Evolutionary conservation across 257 asterid genomes (phyloP).

Genomic region (Penstemon davidsonii): DNA sequence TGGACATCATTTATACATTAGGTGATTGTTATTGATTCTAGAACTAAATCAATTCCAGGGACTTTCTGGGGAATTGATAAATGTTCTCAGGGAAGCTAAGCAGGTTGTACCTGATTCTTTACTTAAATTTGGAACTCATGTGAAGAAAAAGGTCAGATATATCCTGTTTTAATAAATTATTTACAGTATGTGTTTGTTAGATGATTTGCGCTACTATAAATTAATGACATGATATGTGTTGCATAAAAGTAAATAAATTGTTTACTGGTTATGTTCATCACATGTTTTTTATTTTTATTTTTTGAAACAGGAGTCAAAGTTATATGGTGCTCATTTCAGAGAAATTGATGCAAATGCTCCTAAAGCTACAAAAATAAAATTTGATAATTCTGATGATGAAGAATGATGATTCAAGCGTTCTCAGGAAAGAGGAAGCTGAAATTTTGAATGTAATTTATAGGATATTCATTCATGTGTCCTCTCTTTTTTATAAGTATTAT

Average conservation of each 20-base stretch:
- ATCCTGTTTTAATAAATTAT: too few species aligned
- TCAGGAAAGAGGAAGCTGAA: too few species aligned
- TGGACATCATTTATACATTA: background rate
- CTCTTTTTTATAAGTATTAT: too few species aligned
- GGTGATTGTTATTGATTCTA: slow-evolving; percentile 9
- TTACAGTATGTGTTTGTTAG: too few species aligned
- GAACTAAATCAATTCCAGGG: slow-evolving; percentile 46
- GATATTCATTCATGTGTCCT: too few species aligned
- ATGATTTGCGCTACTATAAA: too few species aligned
- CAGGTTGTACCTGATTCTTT: slow-evolving; percentile 83
- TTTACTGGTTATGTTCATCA: background rate
- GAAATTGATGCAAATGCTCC: slow-evolving; percentile 89
- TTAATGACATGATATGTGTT: too few species aligned
- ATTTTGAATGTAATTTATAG: too few species aligned
- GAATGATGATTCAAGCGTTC: slow-evolving; percentile 36
- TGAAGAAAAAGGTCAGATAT: slow-evolving; percentile 76
- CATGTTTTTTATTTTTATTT: slow-evolving; percentile 9
- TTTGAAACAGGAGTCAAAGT: slow-evolving; percentile 77
- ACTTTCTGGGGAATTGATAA: slow-evolving; percentile 88
- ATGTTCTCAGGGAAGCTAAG: slow-evolving; percentile 90
- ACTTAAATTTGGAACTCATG: slow-evolving; percentile 93
- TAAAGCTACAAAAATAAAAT: slow-evolving; percentile 78
- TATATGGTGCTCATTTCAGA: slow-evolving; percentile 94
- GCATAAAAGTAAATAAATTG: too few species aligned
- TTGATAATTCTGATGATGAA: slow-evolving; percentile 71